Evolutionary conservation across 2,329 filamentous ascomycete genomes (phyloP).

Genomic region (Capronia americana): DNA sequence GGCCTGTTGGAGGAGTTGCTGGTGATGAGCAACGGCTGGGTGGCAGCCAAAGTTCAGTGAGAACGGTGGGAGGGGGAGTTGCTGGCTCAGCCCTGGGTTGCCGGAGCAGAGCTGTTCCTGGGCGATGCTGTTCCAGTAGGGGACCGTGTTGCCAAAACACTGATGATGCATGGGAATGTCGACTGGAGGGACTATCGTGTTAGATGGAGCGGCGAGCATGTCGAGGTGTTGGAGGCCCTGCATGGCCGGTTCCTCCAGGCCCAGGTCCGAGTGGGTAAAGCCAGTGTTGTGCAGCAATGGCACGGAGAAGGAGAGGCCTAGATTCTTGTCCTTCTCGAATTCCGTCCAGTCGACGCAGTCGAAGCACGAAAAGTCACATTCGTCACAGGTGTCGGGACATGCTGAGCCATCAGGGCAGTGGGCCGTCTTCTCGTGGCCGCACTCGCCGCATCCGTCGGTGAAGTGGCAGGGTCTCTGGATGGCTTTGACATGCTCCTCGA

Average conservation of each 20-base stretch:
- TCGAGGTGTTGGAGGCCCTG: conserved; percentile 18
- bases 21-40: conserved; percentile 35
- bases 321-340: conserved; percentile 36
- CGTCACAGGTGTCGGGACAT: conserved; percentile 36
- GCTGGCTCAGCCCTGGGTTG: conserved; percentile 19
- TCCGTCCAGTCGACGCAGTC: conserved; percentile 39
- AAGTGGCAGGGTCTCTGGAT: conserved; percentile 21
- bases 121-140: conserved; percentile 30
- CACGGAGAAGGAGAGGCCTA: conserved; percentile 36
- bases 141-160: conserved; percentile 28
- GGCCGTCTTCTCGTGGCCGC: conserved; percentile 34
- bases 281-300: conserved; percentile 28
- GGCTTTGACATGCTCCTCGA: conserved; percentile 33
- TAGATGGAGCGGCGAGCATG: conserved; percentile 8
- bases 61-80: conserved; percentile 32
- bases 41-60: conserved; percentile 34
- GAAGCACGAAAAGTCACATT: conserved; percentile 39
- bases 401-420: conserved; percentile 27
- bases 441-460: conserved; percentile 37
- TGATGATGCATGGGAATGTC: conserved; percentile 39
- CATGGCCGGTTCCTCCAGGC: conserved; percentile 20
- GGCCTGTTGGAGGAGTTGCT: conserved; percentile 2
- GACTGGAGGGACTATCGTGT: conserved; percentile 26
- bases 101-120: conserved; percentile 31
- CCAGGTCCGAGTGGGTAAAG: conserved; percentile 6